Conservation (phyloP, 2,329 filamentous ascomycete species). For the Talaromyces sp. region DNA sequence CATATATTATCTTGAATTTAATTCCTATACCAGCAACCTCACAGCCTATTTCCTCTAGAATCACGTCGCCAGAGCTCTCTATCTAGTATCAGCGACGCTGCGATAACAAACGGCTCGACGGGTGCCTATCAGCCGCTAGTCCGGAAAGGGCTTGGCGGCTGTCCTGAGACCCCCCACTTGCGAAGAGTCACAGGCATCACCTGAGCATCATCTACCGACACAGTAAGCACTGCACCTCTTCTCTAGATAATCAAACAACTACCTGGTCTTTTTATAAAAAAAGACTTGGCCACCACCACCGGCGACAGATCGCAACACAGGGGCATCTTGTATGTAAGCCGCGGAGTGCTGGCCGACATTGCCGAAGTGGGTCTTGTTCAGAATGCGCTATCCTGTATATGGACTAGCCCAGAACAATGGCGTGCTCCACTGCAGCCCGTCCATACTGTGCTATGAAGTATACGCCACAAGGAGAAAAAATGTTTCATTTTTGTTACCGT, state of each 20-base stretch:
- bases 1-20: background rate
- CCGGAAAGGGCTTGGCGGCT: background rate
- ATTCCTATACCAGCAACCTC: background rate
- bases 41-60: background rate
- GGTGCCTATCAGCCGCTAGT: conserved; percentile 5
- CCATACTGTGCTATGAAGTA: background rate
- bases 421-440: background rate
- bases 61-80: background rate
- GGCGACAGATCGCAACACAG: background rate
- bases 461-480: background rate
- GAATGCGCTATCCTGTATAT: background rate
- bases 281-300: background rate
- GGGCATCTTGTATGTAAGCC: background rate
- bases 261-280: background rate
- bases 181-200: background rate
- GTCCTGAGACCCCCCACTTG: background rate
- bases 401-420: background rate
- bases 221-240: background rate
- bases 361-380: background rate
- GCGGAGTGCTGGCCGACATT: background rate
- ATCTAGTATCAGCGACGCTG: background rate
- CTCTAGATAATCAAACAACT: background rate
- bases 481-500: background rate
- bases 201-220: background rate
- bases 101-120: conserved; percentile 6